Evolutionary conservation across 768 basidiomycete species (phyloP), one percentile per base, ranked within the genome.

Genomic region (Lactarius trivialis): DNA sequence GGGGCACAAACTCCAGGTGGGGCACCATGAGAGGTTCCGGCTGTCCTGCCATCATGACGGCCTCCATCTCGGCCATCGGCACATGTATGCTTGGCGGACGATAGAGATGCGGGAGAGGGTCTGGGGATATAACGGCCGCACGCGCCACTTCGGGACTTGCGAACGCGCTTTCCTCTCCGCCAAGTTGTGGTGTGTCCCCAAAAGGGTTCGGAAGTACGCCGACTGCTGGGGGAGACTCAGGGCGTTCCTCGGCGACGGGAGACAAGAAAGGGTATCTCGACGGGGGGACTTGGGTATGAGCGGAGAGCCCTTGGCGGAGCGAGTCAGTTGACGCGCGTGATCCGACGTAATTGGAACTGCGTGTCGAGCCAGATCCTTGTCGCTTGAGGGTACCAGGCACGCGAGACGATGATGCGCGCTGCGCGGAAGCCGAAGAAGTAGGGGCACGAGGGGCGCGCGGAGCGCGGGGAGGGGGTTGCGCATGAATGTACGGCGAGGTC

Each of bases 101-200:
- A 61, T 76, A 79, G 7, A 79, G 79, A 33, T 79, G 73, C n/a
- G 79, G 79, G 55, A 81, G 60, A 34, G 79, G 79, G 41, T 75
- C 79, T 28, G 76, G 76, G 15, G 79, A 80, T 55, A 70, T 51
- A 21, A 73, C 73, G n/a, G 74, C 68, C 30, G 33, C 67, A 58
- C 65, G 65, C 60, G 34, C 39, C n/a, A 34, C 52, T 39, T 33
- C 19, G 15, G 54, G 12, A 9, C 24, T 45, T 48, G 54, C 7
- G 19, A 50, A 50, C 17, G 37, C 11, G 5, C 49, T 41, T 50
- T 53, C 71, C 54, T 70, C 72, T 39, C 62, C 64, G 17, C 72
- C 71, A 28, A 60, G 69, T 59, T 68, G 70, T 17, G 56, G 70
- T 67, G 45, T 58, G 48, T 64, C 63, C 26, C 63, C 52, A 33